phyloP scores from a whole-genome alignment of 192 early-diverging fungal genomes.

The Mortierella hygrophila region DNA sequence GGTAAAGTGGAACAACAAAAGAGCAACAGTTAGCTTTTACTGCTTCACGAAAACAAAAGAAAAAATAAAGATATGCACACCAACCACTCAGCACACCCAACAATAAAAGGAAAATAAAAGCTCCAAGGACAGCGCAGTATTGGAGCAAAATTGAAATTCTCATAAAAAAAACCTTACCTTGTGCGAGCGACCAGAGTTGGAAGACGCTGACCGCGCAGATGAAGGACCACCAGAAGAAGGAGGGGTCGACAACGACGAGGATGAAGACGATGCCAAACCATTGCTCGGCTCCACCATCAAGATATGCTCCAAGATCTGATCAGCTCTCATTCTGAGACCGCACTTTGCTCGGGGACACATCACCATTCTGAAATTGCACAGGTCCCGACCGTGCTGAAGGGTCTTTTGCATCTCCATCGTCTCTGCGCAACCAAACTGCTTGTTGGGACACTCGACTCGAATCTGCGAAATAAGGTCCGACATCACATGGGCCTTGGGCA shows the following conservation, averaged over 20 bases:
- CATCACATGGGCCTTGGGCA: slow-evolving; percentile 56
- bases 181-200: background rate
- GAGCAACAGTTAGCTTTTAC: background rate
- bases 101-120: background rate
- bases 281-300: slow-evolving; percentile 37
- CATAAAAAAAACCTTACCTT: background rate
- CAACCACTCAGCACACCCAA: background rate
- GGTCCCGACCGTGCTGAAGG: slow-evolving; percentile 37
- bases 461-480: slow-evolving; percentile 52
- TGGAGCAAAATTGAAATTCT: background rate
- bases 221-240: background rate
- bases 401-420: slow-evolving; percentile 42
- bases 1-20: background rate
- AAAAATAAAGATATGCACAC: background rate
- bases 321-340: slow-evolving; percentile 49
- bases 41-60: background rate
- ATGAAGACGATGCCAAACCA: background rate
- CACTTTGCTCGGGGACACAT: slow-evolving; percentile 41
- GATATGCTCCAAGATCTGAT: slow-evolving; percentile 50
- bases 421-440: slow-evolving; percentile 24
- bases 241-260: background rate
- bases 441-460: slow-evolving; percentile 42
- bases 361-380: slow-evolving; percentile 32
- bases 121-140: background rate
- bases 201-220: background rate